Evolutionary conservation across 495 filamentous ascomycete genomes (phyloP).

Genomic region (Hyaloscypha bicolor): DNA sequence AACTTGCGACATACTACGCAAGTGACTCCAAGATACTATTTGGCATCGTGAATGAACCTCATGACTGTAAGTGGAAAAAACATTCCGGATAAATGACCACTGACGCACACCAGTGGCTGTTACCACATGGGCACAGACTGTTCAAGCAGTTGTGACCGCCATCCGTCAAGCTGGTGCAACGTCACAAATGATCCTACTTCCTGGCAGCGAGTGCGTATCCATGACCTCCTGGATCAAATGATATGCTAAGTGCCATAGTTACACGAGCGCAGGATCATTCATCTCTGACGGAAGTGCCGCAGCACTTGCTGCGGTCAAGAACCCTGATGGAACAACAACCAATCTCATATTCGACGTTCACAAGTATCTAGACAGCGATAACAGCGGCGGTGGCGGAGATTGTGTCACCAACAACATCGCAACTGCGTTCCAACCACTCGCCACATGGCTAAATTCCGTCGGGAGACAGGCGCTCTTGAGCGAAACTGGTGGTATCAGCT

Average conservation of each 20-base stretch:
- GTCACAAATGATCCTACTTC: conserved; percentile 47
- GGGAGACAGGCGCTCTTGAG: conserved; percentile 55
- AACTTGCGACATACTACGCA: conserved; percentile 58
- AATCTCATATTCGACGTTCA: conserved; percentile 60
- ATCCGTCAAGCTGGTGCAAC: conserved; percentile 60
- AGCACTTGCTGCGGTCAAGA: conserved; percentile 52
- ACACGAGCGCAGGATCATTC: conserved; percentile 49
- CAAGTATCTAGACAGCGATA: conserved; percentile 60
- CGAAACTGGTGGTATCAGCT: conserved; percentile 47
- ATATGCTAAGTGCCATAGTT: conserved; percentile 24
- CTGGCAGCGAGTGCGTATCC: conserved; percentile 38
- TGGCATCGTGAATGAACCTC: conserved; percentile 67
- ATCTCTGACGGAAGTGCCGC: conserved; percentile 48
- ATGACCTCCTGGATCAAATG: neutral
- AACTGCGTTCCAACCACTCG: conserved; percentile 49
- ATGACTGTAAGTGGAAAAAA: conserved; percentile 30
- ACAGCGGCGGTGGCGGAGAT: conserved; percentile 51
- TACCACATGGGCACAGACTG: conserved; percentile 49
- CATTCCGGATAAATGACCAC: neutral
- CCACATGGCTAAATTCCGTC: conserved; percentile 49
- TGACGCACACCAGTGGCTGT: neutral
- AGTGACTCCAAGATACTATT: conserved; percentile 50
- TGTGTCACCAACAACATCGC: conserved; percentile 55
- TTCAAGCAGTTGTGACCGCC: conserved; percentile 58
- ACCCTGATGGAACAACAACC: conserved; percentile 53